Base-by-base conservation (phyloP, 176 grass and related monocot genomes). In the Puya raimondii region DNA sequence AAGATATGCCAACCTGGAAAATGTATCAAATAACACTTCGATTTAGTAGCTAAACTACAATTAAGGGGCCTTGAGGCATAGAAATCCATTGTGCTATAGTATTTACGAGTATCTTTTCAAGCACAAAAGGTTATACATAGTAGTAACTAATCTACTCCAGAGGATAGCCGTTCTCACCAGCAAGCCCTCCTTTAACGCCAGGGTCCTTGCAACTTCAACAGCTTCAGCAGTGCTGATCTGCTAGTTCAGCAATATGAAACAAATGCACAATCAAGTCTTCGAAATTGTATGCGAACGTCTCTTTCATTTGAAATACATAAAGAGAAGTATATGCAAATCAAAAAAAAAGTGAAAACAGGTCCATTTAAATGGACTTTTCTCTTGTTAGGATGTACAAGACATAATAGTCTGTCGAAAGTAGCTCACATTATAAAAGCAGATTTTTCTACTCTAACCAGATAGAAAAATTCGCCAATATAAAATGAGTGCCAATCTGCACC, bases 1-100 rank as follows among this genome's bases (percentile, higher is more conserved):
- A 97, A 12, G 94, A 97, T 80, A 93, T 97, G 16, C 94, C 94
- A 72, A 93, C 86, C 94, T 97, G 82, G 23, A 82, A 79, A 73
- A 56, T 2, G n/a, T 18, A 61, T 61, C 14, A 1, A 10, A 11
- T 61, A 20, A 20, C 21, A 61, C 21, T 18, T 9, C 22, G n/a
- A 61, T 61, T 18, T 22, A 21, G 33, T 42, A 42, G 33, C 4
- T 22, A 61, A 22, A 58, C 18, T 58, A 61, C 56, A 22, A 22
- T 2, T 26, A 26, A 2, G 25, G 25, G 25, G 23, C 23, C 23
- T 23, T 21, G 56, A 61, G 56, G 56, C 56, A 61, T 61, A 21
- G 2, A 15, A 22, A 61, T 21, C 17, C 2, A 22, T 61, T 18
- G 56, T 22, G 56, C 7, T 18, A 61, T 57, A 17, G 53, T 17